Evolutionary conservation across 495 filamentous ascomycete genomes (phyloP).

Genomic region (Rusavskia elegans): DNA sequence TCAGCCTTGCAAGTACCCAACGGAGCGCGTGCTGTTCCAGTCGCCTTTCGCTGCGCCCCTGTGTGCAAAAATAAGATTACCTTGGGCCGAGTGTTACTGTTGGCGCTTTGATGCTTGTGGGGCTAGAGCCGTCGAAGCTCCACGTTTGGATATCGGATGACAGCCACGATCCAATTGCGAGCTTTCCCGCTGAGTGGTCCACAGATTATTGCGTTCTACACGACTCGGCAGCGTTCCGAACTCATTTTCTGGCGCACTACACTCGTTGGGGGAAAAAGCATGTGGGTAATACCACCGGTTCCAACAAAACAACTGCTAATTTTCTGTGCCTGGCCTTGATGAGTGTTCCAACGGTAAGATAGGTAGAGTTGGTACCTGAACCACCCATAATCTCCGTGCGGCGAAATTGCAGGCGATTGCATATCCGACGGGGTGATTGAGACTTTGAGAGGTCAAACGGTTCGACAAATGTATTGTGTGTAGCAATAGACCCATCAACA

Average conservation of each 20-base stretch:
- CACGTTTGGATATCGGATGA: neutral
- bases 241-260: neutral
- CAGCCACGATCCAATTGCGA: neutral
- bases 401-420: neutral
- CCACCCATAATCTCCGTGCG: neutral
- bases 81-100: neutral
- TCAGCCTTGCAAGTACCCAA: neutral
- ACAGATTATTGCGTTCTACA: neutral
- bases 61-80: slow-evolving; percentile 1
- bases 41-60: neutral
- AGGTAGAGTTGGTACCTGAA: neutral
- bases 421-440: too few species aligned
- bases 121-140: neutral
- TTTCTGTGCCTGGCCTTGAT: neutral
- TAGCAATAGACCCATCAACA: too few species aligned
- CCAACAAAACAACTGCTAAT: neutral
- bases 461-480: too few species aligned
- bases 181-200: neutral
- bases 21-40: neutral
- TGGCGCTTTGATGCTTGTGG: neutral
- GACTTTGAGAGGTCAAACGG: too few species aligned
- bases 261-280: neutral
- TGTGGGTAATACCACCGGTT: neutral
- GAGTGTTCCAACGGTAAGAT: neutral
- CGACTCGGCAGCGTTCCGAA: neutral